Percentiles rank a stretch among this genome's conserved stretches.
These are phyloP conservation scores for Proliferodiscus dingleyae DNA, from an alignment of 2,329 filamentous ascomycete genomes.

Conservation along the genomic window DNA sequence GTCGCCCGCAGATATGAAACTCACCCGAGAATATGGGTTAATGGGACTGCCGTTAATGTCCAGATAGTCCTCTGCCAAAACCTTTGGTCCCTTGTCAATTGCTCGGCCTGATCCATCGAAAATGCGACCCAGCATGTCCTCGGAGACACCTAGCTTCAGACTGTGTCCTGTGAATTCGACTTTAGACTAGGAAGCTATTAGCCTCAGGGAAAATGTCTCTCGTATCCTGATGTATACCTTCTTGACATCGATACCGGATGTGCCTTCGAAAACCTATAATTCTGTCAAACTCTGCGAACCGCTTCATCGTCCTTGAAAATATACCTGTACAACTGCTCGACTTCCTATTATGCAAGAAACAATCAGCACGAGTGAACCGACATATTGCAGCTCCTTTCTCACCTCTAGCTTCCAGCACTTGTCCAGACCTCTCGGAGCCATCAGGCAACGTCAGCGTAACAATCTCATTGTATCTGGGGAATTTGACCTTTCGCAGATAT, in stretches of 20 bases:
- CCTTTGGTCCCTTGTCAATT: slow-evolving; percentile 98
- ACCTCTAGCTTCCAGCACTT: slow-evolving; percentile 98
- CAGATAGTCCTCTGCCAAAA: slow-evolving; percentile 94
- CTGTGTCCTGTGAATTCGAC: slow-evolving; percentile 97
- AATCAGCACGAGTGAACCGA: slow-evolving; percentile 15
- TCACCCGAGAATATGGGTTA: slow-evolving; percentile 93
- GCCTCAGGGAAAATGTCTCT: neutral
- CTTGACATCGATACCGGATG: slow-evolving; percentile 95
- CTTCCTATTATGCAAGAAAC: slow-evolving; percentile 56
- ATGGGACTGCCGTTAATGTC: slow-evolving; percentile 99
- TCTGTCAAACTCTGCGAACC: slow-evolving; percentile 24
- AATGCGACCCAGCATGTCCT: slow-evolving; percentile 98
- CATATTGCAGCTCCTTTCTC: slow-evolving; percentile 19
- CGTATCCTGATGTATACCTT: slow-evolving; percentile 54
- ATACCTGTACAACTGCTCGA: slow-evolving; percentile 91
- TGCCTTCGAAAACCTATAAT: slow-evolving; percentile 89
- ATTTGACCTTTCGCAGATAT: slow-evolving; percentile 73
- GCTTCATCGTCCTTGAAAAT: slow-evolving; percentile 12
- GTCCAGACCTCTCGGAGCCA: slow-evolving; percentile 87
- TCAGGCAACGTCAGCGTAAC: slow-evolving; percentile 93
- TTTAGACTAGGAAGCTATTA: slow-evolving; percentile 61
- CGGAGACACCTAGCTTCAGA: slow-evolving; percentile 96
- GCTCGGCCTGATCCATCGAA: slow-evolving; percentile 97
- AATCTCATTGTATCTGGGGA: slow-evolving; percentile 95
- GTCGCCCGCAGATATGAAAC: slow-evolving; percentile 29